phyloP scores from a whole-genome alignment of 805 yeast species.

The Cyberlindnera galapagoensis region DNA sequence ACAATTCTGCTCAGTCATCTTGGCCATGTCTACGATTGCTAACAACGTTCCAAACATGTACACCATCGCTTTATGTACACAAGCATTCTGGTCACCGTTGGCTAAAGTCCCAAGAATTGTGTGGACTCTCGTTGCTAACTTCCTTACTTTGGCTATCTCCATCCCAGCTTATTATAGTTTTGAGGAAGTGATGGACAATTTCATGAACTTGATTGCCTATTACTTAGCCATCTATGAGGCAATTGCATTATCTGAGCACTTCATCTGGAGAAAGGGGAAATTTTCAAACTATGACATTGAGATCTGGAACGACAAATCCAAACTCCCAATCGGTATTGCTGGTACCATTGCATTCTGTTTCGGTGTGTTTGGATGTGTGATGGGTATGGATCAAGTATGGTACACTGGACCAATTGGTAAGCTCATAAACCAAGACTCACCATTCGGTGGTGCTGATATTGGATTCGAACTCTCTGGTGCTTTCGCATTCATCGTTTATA shows the following conservation, averaged over 20 bases:
- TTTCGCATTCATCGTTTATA: slow-evolving; percentile 61
- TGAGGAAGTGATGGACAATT: slow-evolving; percentile 66
- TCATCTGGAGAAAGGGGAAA: slow-evolving; percentile 66
- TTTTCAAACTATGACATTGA: slow-evolving; percentile 54
- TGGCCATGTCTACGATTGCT: slow-evolving; percentile 82
- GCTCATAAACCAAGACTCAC: slow-evolving; percentile 42
- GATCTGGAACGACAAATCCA: slow-evolving; percentile 48
- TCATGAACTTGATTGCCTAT: slow-evolving; percentile 89
- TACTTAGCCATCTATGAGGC: slow-evolving; percentile 82
- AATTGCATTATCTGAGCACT: slow-evolving; percentile 74
- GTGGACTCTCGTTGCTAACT: slow-evolving; percentile 78
- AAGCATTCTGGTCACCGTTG: slow-evolving; percentile 73
- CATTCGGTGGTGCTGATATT: slow-evolving; percentile 65
- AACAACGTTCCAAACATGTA: slow-evolving; percentile 93
- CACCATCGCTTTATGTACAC: slow-evolving; percentile 82
- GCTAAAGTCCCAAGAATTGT: slow-evolving; percentile 71
- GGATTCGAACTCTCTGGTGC: slow-evolving; percentile 75
- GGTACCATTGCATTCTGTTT: slow-evolving; percentile 73
- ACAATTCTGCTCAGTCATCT: slow-evolving; percentile 77
- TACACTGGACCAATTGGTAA: slow-evolving; percentile 64
- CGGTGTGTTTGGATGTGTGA: slow-evolving; percentile 79
- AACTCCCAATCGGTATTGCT: slow-evolving; percentile 71
- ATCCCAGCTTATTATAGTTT: slow-evolving; percentile 83
- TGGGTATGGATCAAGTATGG: slow-evolving; percentile 88
- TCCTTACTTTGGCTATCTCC: slow-evolving; percentile 73